These are phyloP conservation scores for Mycena filopes DNA, from an alignment of 768 basidiomycete genomes.

Conservation along the genomic window DNA sequence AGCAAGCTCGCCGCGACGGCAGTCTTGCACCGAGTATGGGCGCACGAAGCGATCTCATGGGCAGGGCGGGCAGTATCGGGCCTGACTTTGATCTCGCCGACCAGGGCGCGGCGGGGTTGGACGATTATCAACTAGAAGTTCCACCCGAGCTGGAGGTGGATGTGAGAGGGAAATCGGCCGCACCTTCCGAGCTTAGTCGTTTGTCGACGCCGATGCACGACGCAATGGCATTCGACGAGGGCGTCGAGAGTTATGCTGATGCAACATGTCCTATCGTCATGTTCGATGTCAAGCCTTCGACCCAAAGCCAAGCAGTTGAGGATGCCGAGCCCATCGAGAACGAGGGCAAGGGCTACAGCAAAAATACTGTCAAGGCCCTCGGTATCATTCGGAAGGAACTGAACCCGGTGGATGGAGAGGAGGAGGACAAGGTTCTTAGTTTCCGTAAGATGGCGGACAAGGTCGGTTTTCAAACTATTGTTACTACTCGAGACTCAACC, in stretches of 20 bases:
- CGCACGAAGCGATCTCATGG: slow-evolving; percentile 66
- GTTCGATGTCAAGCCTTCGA: slow-evolving; percentile 74
- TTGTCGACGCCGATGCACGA: slow-evolving; percentile 76
- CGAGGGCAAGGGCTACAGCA: slow-evolving; percentile 83
- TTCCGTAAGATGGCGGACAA: slow-evolving; percentile 85
- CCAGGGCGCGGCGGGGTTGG: slow-evolving; percentile 56
- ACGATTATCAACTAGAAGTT: slow-evolving; percentile 81
- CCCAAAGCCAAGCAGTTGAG: slow-evolving; percentile 61
- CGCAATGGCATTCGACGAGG: slow-evolving; percentile 60
- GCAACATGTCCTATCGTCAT: slow-evolving; percentile 80
- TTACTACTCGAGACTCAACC: neutral
- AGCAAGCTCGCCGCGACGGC: slow-evolving; percentile 74
- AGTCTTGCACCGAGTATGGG: slow-evolving; percentile 71
- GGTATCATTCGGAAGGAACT: slow-evolving; percentile 79
- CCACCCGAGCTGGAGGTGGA: slow-evolving; percentile 61
- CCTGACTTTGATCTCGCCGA: slow-evolving; percentile 75
- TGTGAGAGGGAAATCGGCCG: slow-evolving; percentile 58
- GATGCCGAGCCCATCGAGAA: slow-evolving; percentile 52
- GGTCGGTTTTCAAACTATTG: slow-evolving; percentile 51
- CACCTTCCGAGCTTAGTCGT: slow-evolving; percentile 67
- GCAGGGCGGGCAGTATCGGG: slow-evolving; percentile 60
- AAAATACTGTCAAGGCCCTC: slow-evolving; percentile 89
- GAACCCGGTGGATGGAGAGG: slow-evolving; percentile 59
- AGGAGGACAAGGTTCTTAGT: slow-evolving; percentile 71
- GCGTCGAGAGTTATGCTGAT: slow-evolving; percentile 75